Evolutionary conservation across 73 alveolate genomes (phyloP).

Genomic region (Stentor roeselii): DNA sequence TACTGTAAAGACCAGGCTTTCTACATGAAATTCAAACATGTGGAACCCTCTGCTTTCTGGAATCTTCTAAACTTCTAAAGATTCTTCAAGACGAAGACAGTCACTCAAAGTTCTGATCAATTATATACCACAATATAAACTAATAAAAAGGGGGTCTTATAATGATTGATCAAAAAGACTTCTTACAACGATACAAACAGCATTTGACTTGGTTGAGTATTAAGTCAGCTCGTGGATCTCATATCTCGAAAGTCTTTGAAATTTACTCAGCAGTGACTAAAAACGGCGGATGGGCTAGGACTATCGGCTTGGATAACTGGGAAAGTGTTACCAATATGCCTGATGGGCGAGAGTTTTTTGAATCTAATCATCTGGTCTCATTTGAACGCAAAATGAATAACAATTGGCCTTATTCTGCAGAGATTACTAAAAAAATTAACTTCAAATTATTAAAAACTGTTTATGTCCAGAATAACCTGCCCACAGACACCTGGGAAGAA

Average conservation of each 20-base stretch:
- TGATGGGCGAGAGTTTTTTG: background rate
- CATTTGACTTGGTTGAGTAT: conserved; percentile 1
- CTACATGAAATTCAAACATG: too few species aligned
- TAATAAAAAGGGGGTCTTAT: background rate
- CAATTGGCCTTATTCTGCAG: background rate
- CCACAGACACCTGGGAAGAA: background rate
- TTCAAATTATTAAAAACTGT: background rate
- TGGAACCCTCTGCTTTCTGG: too few species aligned
- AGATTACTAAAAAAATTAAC: background rate
- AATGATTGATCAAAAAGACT: background rate
- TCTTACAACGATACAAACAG: background rate
- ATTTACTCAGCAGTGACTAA: background rate
- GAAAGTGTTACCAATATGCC: background rate
- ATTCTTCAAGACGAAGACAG: too few species aligned
- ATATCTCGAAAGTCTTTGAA: background rate
- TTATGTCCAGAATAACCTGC: background rate
- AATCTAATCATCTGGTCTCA: background rate
- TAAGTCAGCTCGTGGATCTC: background rate
- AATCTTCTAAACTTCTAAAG: too few species aligned
- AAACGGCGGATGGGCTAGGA: background rate
- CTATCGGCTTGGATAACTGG: background rate
- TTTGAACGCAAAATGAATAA: background rate
- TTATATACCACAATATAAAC: too few species aligned
- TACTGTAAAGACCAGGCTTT: too few species aligned
- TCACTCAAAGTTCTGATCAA: too few species aligned